These are phyloP conservation scores for Psidium guajava DNA, from an alignment of 345 rosid species.

Conservation along the genomic window DNA sequence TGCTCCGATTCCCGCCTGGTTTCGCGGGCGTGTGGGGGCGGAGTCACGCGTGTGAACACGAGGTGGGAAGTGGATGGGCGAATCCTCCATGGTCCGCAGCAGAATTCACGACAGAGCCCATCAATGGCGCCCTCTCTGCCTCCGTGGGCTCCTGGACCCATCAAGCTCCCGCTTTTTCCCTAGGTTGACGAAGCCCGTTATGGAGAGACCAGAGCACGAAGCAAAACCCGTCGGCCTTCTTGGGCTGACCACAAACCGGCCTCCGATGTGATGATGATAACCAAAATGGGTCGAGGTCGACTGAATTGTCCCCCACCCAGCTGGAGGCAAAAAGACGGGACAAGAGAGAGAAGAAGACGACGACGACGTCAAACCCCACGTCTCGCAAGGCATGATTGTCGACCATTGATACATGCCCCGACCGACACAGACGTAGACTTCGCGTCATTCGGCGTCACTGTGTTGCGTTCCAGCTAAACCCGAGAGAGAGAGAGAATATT, in stretches of 20 bases:
- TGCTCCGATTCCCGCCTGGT: not conserved
- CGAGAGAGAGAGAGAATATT: not conserved
- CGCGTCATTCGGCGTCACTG: not conserved
- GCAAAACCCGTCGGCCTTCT: not conserved
- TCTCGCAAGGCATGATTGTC: not conserved
- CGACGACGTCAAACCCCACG: not conserved
- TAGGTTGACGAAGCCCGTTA: not conserved
- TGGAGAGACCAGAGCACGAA: not conserved
- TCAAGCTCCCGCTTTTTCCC: not conserved
- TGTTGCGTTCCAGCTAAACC: not conserved
- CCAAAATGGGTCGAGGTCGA: not conserved
- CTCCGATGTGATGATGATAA: not conserved
- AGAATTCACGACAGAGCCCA: not conserved
- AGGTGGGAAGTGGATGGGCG: not conserved
- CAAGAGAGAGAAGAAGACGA: not conserved
- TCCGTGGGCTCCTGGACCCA: not conserved
- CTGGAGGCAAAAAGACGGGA: not conserved
- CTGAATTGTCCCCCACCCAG: not conserved
- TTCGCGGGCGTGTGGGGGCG: not conserved
- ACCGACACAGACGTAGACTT: not conserved
- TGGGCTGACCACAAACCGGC: not conserved
- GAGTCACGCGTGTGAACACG: not conserved
- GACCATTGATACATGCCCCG: not conserved
- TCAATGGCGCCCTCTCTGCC: not conserved
- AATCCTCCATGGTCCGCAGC: not conserved